phyloP scores from a whole-genome alignment of 768 basidiomycete species.

The Tricholoma sp. region DNA sequence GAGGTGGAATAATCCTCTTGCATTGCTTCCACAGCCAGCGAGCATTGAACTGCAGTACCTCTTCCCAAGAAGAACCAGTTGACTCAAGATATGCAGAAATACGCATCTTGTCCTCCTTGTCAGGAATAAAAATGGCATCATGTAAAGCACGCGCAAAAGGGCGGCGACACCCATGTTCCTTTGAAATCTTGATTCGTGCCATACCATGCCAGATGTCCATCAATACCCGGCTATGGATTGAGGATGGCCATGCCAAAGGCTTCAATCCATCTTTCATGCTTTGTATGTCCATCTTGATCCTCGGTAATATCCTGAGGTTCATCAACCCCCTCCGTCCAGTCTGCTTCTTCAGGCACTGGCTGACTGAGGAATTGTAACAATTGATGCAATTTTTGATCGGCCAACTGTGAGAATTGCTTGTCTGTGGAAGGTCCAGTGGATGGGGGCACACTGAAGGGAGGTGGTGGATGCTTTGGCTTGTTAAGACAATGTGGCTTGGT shows the following conservation, averaged over 20 bases:
- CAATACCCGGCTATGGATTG: background rate
- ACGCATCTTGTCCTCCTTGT: constrained; percentile 15
- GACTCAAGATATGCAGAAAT: no score
- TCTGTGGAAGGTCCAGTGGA: background rate
- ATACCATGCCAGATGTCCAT: background rate
- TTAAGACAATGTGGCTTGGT: background rate
- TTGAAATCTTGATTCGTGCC: background rate
- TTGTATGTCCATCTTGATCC: background rate
- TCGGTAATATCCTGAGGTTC: background rate
- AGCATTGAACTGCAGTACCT: constrained; percentile 8
- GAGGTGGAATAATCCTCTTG: constrained; percentile 24
- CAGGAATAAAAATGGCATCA: constrained; percentile 20
- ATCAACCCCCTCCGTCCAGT: background rate
- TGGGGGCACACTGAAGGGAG: background rate
- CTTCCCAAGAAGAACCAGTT: constrained; percentile 15
- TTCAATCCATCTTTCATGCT: background rate
- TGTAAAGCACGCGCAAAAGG: constrained; percentile 18
- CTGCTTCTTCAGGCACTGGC: background rate
- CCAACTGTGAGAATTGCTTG: background rate
- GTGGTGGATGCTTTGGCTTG: background rate
- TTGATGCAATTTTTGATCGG: background rate
- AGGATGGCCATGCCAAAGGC: background rate
- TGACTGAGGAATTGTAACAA: background rate
- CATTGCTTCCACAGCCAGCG: constrained; percentile 22
- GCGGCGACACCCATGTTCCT: background rate